A percentile compares a stretch with the other conserved stretches of the same genome.
phyloP scores from a whole-genome alignment of 352 stramenopile genomes.

The Hyaloperonospora arabidopsidis region DNA sequence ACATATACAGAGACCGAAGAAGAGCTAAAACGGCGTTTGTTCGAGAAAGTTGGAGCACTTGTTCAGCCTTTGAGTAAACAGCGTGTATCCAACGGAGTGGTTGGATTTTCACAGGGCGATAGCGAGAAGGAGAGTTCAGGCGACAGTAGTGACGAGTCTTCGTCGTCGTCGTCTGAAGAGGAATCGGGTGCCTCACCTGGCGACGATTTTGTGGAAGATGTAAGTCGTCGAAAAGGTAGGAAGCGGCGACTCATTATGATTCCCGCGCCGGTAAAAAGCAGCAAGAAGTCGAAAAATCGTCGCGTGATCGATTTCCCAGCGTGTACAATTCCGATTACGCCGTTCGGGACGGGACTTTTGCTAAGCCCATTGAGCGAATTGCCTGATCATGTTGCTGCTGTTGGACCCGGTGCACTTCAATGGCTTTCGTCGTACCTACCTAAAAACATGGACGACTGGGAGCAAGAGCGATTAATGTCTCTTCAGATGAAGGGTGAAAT shows the following conservation, averaged over 20 bases:
- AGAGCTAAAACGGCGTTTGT: slow-evolving; percentile 52
- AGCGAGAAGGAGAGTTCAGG: slow-evolving; percentile 34
- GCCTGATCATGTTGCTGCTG: slow-evolving; percentile 53
- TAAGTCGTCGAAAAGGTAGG: slow-evolving; percentile 30
- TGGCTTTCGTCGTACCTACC: slow-evolving; percentile 68
- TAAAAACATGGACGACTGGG: slow-evolving; percentile 67
- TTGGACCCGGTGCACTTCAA: slow-evolving; percentile 55
- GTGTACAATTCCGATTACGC: slow-evolving; percentile 50
- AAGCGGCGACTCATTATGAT: slow-evolving; percentile 61
- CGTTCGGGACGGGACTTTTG: slow-evolving; percentile 55
- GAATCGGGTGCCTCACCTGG: slow-evolving; percentile 22
- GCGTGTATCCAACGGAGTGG: slow-evolving; percentile 22
- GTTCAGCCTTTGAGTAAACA: slow-evolving; percentile 44
- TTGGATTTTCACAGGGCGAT: slow-evolving; percentile 16
- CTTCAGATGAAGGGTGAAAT: slow-evolving; percentile 79
- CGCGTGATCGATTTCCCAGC: slow-evolving; percentile 65
- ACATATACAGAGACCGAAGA: slow-evolving; percentile 49
- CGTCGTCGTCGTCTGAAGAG: slow-evolving; percentile 24
- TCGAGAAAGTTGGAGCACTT: slow-evolving; percentile 61
- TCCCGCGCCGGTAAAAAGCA: slow-evolving; percentile 13
- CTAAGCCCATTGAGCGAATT: slow-evolving; percentile 68
- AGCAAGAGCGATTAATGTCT: slow-evolving; percentile 60
- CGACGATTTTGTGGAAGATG: slow-evolving; percentile 12
- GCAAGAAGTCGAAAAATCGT: slow-evolving; percentile 43
- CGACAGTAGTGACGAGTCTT: slow-evolving; percentile 23